Conservation (phyloP, 2,329 filamentous ascomycete species). For the Sphaerostilbella broomeana region DNA sequence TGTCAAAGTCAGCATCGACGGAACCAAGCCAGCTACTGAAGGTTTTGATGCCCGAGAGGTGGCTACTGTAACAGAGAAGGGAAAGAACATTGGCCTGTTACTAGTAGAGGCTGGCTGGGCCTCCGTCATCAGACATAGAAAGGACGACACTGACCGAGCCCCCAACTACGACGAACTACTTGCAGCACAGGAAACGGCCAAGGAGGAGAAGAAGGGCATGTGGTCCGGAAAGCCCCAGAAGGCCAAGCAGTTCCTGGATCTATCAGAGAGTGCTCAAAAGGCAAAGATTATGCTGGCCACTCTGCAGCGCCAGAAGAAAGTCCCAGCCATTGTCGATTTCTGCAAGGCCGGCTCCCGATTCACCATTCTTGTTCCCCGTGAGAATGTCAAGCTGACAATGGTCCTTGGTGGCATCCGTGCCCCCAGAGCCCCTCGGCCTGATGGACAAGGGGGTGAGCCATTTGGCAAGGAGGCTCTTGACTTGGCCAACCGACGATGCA, state of each 20-base stretch:
- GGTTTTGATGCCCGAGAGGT: constrained; percentile 94
- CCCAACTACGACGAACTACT: constrained; percentile 89
- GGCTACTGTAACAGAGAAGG: constrained; percentile 74
- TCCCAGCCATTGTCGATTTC: constrained; percentile 91
- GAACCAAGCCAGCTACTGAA: constrained; percentile 80
- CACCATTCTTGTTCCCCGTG: constrained; percentile 82
- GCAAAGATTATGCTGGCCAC: constrained; percentile 89
- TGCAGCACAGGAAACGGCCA: constrained; percentile 72
- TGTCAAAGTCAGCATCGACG: constrained; percentile 81
- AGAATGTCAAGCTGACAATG: constrained; percentile 90
- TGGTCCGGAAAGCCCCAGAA: constrained; percentile 88
- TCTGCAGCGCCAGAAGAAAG: constrained; percentile 82
- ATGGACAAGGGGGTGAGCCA: constrained; percentile 75
- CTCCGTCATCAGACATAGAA: constrained; percentile 88
- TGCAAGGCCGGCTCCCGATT: constrained; percentile 97
- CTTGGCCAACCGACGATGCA: constrained; percentile 77
- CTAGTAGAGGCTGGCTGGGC: constrained; percentile 91
- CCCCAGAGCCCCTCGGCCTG: constrained; percentile 72
- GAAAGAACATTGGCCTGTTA: constrained; percentile 77
- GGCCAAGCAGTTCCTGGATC: constrained; percentile 75
- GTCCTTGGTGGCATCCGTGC: constrained; percentile 90
- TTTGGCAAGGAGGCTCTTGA: constrained; percentile 94
- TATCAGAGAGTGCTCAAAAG: constrained; percentile 88
- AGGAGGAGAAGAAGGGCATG: constrained; percentile 86
- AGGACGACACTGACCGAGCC: constrained; percentile 89